phyloP scores from a whole-genome alignment of 1,284 basidiomycete genomes.

The Puccinia hordei region DNA sequence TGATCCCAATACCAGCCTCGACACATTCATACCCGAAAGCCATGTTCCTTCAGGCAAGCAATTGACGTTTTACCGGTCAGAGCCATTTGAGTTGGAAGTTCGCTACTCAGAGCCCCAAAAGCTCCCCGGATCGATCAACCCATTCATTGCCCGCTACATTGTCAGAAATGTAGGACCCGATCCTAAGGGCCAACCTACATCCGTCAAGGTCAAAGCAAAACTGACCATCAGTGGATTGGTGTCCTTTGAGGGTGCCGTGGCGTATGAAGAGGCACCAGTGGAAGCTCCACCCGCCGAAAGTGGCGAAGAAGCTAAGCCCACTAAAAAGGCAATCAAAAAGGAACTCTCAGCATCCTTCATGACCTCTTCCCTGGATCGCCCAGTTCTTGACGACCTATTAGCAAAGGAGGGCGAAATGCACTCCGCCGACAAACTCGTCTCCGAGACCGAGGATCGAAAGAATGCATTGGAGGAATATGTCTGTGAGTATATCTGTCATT shows the following conservation, averaged over 20 bases:
- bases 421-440: slow-evolving; percentile 85
- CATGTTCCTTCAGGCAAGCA: slow-evolving; percentile 85
- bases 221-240: slow-evolving; percentile 81
- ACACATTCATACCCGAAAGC: slow-evolving; percentile 81
- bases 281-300: slow-evolving; percentile 63
- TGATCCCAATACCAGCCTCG: slow-evolving; percentile 77
- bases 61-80: slow-evolving; percentile 87
- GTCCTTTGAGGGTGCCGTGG: slow-evolving; percentile 80
- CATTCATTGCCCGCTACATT: slow-evolving; percentile 76
- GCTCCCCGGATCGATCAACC: slow-evolving; percentile 77
- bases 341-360: slow-evolving; percentile 72
- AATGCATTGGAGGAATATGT: slow-evolving; percentile 97
- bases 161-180: slow-evolving; percentile 74
- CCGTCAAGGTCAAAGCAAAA: slow-evolving; percentile 84
- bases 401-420: slow-evolving; percentile 85
- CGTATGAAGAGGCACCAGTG: slow-evolving; percentile 68
- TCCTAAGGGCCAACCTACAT: slow-evolving; percentile 71
- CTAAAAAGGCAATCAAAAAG: slow-evolving; percentile 74
- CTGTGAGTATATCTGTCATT: slow-evolving; percentile 58
- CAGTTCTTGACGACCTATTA: slow-evolving; percentile 68
- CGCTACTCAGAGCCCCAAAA: slow-evolving; percentile 70
- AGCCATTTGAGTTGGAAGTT: slow-evolving; percentile 81
- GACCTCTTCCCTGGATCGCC: slow-evolving; percentile 68
- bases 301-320: slow-evolving; percentile 69
- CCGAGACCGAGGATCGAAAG: slow-evolving; percentile 94